Percentiles rank a stretch among this genome's conserved stretches.
phyloP scores from a whole-genome alignment of 2,329 filamentous ascomycete species.

The Trichothecium sympodiale region DNA sequence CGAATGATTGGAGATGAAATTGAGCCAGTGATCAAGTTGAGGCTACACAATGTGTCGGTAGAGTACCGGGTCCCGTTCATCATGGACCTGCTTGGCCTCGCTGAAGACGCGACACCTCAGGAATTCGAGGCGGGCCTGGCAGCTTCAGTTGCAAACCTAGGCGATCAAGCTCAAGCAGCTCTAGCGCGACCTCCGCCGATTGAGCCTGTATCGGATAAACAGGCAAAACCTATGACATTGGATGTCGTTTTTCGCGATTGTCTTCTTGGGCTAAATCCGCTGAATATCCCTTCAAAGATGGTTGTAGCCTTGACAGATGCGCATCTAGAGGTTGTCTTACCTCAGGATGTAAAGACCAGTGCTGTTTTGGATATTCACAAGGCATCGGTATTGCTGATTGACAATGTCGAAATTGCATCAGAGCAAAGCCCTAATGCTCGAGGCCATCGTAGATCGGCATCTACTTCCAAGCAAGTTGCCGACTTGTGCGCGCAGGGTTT shows the following conservation, averaged over 20 bases:
- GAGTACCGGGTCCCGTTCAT: constrained; percentile 83
- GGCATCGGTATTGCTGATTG: constrained; percentile 71
- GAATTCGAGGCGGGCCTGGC: constrained; percentile 68
- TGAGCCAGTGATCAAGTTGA: constrained; percentile 81
- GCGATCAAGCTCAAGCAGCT: constrained; percentile 47
- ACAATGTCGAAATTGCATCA: constrained; percentile 44
- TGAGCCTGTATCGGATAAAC: constrained; percentile 13
- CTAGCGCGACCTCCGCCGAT: constrained; percentile 19
- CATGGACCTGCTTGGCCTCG: constrained; percentile 65
- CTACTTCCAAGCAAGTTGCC: constrained; percentile 38
- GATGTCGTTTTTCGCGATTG: constrained; percentile 74
- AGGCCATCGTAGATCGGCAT: constrained; percentile 14
- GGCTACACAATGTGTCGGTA: constrained; percentile 71
- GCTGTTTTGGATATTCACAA: constrained; percentile 62
- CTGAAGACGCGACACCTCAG: constrained; percentile 54
- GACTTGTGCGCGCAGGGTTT: constrained; percentile 59
- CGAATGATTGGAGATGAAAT: constrained; percentile 90
- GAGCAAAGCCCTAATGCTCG: constrained; percentile 7
- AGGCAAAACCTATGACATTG: constrained; percentile 49
- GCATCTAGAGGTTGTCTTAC: constrained; percentile 56
- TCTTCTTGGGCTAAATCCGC: constrained; percentile 73
- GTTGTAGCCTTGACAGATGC: constrained; percentile 71
- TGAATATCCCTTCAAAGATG: constrained; percentile 63
- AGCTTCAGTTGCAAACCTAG: constrained; percentile 67
- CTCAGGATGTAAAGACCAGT: constrained; percentile 52